These are phyloP conservation scores for Lentinula detonsa DNA, from an alignment of 768 basidiomycete genomes.

Conservation along the genomic window DNA sequence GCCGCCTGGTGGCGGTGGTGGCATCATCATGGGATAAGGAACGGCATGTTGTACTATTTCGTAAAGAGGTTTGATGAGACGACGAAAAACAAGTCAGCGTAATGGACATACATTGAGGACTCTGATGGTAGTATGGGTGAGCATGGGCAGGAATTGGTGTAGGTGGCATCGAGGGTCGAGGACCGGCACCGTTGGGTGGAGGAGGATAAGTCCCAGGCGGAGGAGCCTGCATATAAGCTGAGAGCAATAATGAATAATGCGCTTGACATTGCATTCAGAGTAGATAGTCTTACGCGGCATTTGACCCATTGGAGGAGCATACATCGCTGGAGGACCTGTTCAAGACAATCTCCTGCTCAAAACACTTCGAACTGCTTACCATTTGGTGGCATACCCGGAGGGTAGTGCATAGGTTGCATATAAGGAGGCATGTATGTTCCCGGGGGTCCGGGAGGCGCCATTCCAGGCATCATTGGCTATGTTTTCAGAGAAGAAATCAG, in stretches of 20 bases:
- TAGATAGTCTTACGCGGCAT: slow-evolving; percentile 68
- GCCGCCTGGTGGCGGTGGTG: slow-evolving; percentile 63
- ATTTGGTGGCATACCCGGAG: slow-evolving; percentile 73
- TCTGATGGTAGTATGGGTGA: slow-evolving; percentile 85
- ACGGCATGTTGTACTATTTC: slow-evolving; percentile 75
- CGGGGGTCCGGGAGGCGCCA: slow-evolving; percentile 73
- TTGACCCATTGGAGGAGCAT: slow-evolving; percentile 77
- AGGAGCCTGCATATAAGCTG: slow-evolving; percentile 74
- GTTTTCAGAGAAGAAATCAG: slow-evolving; percentile 5
- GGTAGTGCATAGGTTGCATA: slow-evolving; percentile 84
- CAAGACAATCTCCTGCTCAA: not conserved
- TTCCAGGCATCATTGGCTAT: slow-evolving; percentile 82
- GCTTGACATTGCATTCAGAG: not conserved
- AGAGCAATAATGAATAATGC: not conserved
- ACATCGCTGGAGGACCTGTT: slow-evolving; percentile 56
- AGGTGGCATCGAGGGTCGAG: slow-evolving; percentile 86
- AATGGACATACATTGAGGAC: slow-evolving; percentile 65
- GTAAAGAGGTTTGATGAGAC: slow-evolving; percentile 21
- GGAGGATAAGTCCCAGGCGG: slow-evolving; percentile 68
- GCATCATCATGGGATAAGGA: slow-evolving; percentile 92
- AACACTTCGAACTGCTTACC: slow-evolving; percentile 33
- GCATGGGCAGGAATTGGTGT: slow-evolving; percentile 85
- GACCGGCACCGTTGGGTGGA: slow-evolving; percentile 71
- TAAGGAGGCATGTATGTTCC: slow-evolving; percentile 79
- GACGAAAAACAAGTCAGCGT: slow-evolving; percentile 16